Evolutionary conservation across 768 basidiomycete species (phyloP), one percentile per base, ranked within the genome.

Genomic region (Russula virescens): DNA sequence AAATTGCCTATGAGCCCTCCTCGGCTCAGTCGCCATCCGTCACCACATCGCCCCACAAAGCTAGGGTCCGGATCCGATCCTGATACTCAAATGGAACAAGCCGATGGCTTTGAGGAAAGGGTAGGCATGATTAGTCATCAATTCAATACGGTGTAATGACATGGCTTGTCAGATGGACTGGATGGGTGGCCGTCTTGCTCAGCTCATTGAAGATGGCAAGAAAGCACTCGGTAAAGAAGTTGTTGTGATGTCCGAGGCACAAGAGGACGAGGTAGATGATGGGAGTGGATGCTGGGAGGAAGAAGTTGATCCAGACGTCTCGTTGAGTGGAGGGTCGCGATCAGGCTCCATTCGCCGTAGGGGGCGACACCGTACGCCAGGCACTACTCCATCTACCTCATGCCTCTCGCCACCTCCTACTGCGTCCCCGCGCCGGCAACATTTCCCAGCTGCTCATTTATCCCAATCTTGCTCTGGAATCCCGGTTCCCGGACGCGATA

Each of bases 261-360:
- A 84, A 60, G 88, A 89, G 66, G 89, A 91, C 61, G 85, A 86
- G 68, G 81, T 85, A 4, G 91, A 91, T 64, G 89, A 91, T 69
- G 90, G 88, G 2, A 79, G 78, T 8, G 88, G 83, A 9, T 79
- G 77, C 2, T 93, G 91, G 91, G 85, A 86, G 60, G 89, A 91
- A 58, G 86, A 88, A 47, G 79, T 77, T 28, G 73, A 73, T 14
- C 58, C 61, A 14, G 52, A 55, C 50, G 25, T 62, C 3, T 49
- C 63, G 9, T 35, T 59, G 28, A 38, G 63, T n/a, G 35, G 48
- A n/a, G 53, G 69, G 18, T 71, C 72, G 25, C 66, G 68, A 42
- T 69, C 69, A 23, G 60, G 64, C 23, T 73, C 73, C 13, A 40
- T 68, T 43, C 68, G 69, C 40, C 66, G 61, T 48, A 55, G 63